phyloP scores from a whole-genome alignment of 345 rosid species.

The Eutrema japonicum region DNA sequence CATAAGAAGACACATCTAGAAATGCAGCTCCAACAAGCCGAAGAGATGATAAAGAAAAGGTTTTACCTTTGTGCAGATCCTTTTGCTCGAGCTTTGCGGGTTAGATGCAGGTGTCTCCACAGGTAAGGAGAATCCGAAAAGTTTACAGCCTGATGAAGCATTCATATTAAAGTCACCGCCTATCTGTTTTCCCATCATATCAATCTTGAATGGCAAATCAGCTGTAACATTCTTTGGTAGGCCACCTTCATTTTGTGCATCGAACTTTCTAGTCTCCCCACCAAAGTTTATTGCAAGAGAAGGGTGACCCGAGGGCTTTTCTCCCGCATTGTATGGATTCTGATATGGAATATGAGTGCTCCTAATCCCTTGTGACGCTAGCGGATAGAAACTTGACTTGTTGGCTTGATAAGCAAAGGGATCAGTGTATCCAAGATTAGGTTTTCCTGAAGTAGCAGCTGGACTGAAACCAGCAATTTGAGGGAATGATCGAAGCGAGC shows the following conservation, averaged over 20 bases:
- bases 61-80: constrained; percentile 89
- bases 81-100: constrained; percentile 73
- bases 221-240: constrained; percentile 46
- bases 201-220: constrained; percentile 49
- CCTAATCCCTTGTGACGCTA: constrained; percentile 57
- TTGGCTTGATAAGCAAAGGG: constrained; percentile 57
- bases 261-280: constrained; percentile 52
- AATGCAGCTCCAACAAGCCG: constrained; percentile 19
- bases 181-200: constrained; percentile 47
- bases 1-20: constrained; percentile 21
- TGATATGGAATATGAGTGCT: constrained; percentile 57
- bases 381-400: constrained; percentile 53
- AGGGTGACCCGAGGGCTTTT: constrained; percentile 41
- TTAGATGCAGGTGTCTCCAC: constrained; percentile 55
- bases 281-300: constrained; percentile 24
- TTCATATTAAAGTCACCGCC: constrained; percentile 46
- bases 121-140: constrained; percentile 80
- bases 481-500: constrained; percentile 61
- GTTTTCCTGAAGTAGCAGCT: constrained; percentile 59
- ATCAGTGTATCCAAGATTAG: constrained; percentile 51
- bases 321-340: constrained; percentile 50
- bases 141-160: constrained; percentile 63
- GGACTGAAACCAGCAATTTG: constrained; percentile 58
- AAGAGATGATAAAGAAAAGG: constrained; percentile 26
- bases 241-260: constrained; percentile 47